Base-by-base conservation (phyloP, 192 early-diverging fungal genomes). In the Backusella liffmaniae region DNA sequence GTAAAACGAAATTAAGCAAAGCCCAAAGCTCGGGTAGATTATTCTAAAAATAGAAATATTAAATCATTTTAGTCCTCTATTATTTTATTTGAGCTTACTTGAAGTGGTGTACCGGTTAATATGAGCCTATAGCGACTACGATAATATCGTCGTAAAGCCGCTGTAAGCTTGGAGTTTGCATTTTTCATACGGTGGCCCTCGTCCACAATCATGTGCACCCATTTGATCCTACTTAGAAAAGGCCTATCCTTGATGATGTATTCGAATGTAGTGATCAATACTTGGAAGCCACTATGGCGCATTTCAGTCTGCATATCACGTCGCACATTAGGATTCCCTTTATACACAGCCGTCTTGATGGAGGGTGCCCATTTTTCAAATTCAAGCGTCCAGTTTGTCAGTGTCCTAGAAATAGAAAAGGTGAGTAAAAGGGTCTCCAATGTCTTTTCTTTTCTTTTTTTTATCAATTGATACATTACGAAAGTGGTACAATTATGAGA, bases 121-220 rank as follows among this genome's bases (percentile, higher is more conserved):
- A 99, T 97, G 42, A 99, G 84, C 26, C 97, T 90, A 82, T 97
- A 99, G n/a, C 96, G 91, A 8, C 92, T 92, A 34, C 84, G 87
- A 84, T 98, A 99, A 82, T 92, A 91, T 77, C 95, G 92, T 23
- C 93, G 90, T 79, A 99, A 85, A 44, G 92, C 95, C 5, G 85
- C 76, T 8, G 96, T 94, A 35, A 99, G 88, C 80, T 95, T 96
- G 6, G 94, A 94, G 34, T 95, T 85, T 70, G 93, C 82, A 80
- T 99, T 99, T 87, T 99, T 99, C 94, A 99, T 95, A 72, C 98
- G 94, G 84, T 99, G 98, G 73, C 98, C 98, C 82, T 99, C 98
- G 78, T 99, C 98, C 76, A 99, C 96, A 78, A 99, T 98, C 89
- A 97, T 93, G 84, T 98, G 94, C 13, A 99, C 88, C 98, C 98